Base-by-base conservation (phyloP, 306 rosid species). In the Mimosa pudica region DNA sequence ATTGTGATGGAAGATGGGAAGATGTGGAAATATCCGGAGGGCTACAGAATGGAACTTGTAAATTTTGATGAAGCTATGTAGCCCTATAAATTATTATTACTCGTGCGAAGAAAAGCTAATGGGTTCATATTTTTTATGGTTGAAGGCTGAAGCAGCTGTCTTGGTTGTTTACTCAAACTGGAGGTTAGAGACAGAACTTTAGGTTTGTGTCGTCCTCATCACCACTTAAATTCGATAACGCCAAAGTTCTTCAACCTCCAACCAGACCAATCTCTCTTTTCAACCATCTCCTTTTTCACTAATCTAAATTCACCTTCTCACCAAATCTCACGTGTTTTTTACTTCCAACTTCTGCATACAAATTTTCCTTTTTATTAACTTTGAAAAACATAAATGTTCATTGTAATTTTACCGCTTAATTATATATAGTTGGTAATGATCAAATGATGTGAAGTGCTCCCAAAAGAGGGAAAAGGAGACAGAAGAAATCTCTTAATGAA, bases 161-260 rank as follows among this genome's bases (percentile, higher is more conserved):
- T 41, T 48, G 42, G 33, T 4, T 18, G 41, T 12, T 71, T 35
- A 12, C 79, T 67, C 70, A 36, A 77, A 65, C 58, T 18, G 16
- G 65, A 47, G 63, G 45, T 4, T 8, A 20, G 14, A 0, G 33
- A 58, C 7, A 8, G 33, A 20, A 47, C 60, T 13, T 24, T 78
- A 12, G 44, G 24, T 69, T 62, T 42, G 78, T 79, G 60, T 52
- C 49, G 13, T 73, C 75, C 72, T 35, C 58, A 1, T 68, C 76
- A 71, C 77, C 77, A 80, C 79, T 55, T 64, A 84, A 84, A 63
- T 54, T 77, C 76, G 36, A 75, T 46, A 66, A 66, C 11, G 45
- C 73, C 77, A 72, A 72, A 79, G 84, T 84, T 60, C 80, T 71
- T 51, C 41, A 32, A 44, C 52, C 52, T 7, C 42, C 42, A 38